These are phyloP conservation scores for Ceratocystis albifundus DNA, from an alignment of 2,329 filamentous ascomycete species.

Conservation along the genomic window DNA sequence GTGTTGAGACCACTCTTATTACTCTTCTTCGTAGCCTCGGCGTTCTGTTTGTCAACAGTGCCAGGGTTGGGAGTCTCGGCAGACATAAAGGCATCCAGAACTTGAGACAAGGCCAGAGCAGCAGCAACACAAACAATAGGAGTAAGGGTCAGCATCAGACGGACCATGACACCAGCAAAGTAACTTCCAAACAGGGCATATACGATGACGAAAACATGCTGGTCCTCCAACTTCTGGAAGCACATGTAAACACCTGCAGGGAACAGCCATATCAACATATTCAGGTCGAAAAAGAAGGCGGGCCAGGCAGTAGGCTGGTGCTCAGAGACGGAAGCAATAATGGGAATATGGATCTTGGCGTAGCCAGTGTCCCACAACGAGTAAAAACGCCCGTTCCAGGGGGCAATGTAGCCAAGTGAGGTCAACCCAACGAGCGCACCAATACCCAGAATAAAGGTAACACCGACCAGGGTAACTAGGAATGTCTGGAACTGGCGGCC, in stretches of 20 bases:
- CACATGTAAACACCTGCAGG: constrained; percentile 96
- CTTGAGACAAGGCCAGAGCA: constrained; percentile 73
- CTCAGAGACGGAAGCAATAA: constrained; percentile 98
- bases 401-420: constrained; percentile 80
- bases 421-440: constrained; percentile 75
- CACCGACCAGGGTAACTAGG: constrained; percentile 61
- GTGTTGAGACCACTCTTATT: constrained; percentile 52
- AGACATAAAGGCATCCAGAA: constrained; percentile 76
- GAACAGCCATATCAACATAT: constrained; percentile 98
- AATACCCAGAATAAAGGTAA: constrained; percentile 62
- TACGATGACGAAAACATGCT: constrained; percentile 96
- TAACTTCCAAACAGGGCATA: constrained; percentile 96
- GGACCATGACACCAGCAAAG: constrained; percentile 98
- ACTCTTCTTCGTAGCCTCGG: constrained; percentile 47
- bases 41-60: constrained; percentile 38
- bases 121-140: constrained; percentile 92
- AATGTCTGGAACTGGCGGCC: constrained; percentile 91
- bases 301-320: constrained; percentile 99
- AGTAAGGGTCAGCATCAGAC: constrained; percentile 93
- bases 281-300: constrained; percentile 97
- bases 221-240: constrained; percentile 85
- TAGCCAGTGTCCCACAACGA: constrained; percentile 98
- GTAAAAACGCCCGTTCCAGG: constrained; percentile 98
- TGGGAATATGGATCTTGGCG: constrained; percentile 97
- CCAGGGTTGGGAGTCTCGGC: constrained; percentile 46